Evolutionary conservation across 2,329 filamentous ascomycete genomes (phyloP), one percentile per base, ranked within the genome.

Genomic region (Hypoxylon sp.): DNA sequence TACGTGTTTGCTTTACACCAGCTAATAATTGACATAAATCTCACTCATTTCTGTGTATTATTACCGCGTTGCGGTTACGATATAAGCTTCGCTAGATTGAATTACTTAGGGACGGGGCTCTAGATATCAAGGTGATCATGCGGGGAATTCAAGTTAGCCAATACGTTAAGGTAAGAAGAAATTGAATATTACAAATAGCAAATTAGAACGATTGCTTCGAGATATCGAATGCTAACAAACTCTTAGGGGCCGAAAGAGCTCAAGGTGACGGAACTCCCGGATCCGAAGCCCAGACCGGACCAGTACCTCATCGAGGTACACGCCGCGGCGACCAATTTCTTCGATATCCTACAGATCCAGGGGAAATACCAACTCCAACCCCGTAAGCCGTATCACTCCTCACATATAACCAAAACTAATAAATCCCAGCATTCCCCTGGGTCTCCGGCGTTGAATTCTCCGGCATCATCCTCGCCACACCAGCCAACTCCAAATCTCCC

Each of bases 331-430:
- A 92, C 93, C 74, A 98, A 98, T 82, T 98, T 98, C 86, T 98
- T 97, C 83, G 95, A 98, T 78, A 91, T 97, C 62, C 88, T 98
- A 58, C 95, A 98, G 77, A 93, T 97, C 75, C 91, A 93, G 75
- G 95, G 95, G 61, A 97, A 96, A 87, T 98, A 98, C 81, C 95
- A 98, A 77, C 87, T 93, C 77, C 94, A 97, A 74, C 94, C 94
- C 0, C 88, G 85, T 87, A 78, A 29, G 81, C 34, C 52, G 25
- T 6, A 27, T 27, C 25, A 27, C 25, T 27, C 25, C 25, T 27
- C 25, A 27, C 25, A 3, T 27, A 27, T 6, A 23, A 46, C 12
- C 21, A 9, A 56, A 43, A 9, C 55, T 61, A 39, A 58, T 48
- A 23, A 60, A 37, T 2, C 25, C 2, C 8, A 87, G 84, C 91